phyloP scores from a whole-genome alignment of 2,329 filamentous ascomycete genomes.

The Endothia cerciana region DNA sequence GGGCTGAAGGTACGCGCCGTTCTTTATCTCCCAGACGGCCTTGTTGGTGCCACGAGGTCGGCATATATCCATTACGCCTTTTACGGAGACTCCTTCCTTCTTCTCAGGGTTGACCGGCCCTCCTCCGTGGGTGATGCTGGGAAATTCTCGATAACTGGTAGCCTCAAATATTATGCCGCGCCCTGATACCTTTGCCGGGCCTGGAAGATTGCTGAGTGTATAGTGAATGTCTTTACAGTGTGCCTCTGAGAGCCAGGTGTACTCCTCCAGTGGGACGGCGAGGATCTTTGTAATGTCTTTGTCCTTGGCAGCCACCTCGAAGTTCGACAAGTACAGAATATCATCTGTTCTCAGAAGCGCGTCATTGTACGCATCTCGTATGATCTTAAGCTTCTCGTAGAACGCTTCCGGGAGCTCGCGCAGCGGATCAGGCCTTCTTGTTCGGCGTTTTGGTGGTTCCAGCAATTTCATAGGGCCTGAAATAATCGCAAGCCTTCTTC shows the following conservation, averaged over 20 bases:
- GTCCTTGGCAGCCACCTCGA: slow-evolving; percentile 26
- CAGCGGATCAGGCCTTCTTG: slow-evolving; percentile 13
- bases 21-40: slow-evolving; percentile 27
- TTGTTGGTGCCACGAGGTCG: slow-evolving; percentile 14
- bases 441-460: slow-evolving; percentile 5
- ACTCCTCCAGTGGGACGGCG: slow-evolving; percentile 20
- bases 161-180: slow-evolving; percentile 19
- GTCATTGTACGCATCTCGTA: background rate
- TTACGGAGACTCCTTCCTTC: slow-evolving; percentile 13
- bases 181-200: slow-evolving; percentile 2
- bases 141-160: slow-evolving; percentile 8
- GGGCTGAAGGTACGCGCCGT: slow-evolving; percentile 20
- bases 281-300: slow-evolving; percentile 28
- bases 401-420: slow-evolving; percentile 16
- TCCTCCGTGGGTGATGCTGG: slow-evolving; percentile 20
- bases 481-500: background rate
- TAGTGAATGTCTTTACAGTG: slow-evolving; percentile 23
- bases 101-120: slow-evolving; percentile 20
- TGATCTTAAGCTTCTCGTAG: slow-evolving; percentile 12
- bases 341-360: slow-evolving; percentile 2
- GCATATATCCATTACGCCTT: slow-evolving; percentile 24
- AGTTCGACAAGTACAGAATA: slow-evolving; percentile 18
- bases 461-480: slow-evolving; percentile 17
- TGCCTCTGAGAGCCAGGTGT: slow-evolving; percentile 23
- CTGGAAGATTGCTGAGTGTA: slow-evolving; percentile 22